These are phyloP conservation scores for Coix lacrymajobi DNA, from an alignment of 176 grass and related monocot genomes.

Conservation along the genomic window DNA sequence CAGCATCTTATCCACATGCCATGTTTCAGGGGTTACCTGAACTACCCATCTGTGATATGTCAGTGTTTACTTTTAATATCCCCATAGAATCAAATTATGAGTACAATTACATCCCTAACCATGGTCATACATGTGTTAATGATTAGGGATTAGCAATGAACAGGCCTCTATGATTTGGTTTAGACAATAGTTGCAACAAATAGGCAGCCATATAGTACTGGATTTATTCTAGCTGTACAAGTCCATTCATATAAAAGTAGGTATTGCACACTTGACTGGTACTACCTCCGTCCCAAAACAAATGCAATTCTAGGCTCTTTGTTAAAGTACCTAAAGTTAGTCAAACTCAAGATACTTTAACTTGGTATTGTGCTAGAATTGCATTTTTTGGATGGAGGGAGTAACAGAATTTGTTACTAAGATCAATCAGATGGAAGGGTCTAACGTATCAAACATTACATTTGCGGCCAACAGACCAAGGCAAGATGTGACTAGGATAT, in stretches of 20 bases:
- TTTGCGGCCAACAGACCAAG: not conserved
- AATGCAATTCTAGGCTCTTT: not conserved
- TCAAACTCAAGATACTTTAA: not conserved
- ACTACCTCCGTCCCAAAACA: not conserved
- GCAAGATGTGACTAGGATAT: constrained; percentile 35
- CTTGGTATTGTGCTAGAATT: not conserved
- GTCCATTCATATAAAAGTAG: not conserved
- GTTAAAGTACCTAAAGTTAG: not conserved
- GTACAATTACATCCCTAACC: not conserved
- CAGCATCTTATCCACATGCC: not conserved
- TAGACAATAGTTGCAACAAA: not conserved
- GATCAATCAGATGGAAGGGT: constrained; percentile 2
- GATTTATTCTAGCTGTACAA: not conserved
- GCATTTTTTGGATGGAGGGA: not conserved
- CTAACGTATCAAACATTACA: constrained; percentile 35
- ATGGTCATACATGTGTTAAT: not conserved
- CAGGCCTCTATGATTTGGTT: not conserved
- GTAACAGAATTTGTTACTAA: not conserved
- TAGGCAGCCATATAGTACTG: not conserved
- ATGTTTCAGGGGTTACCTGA: not conserved
- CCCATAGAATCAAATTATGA: not conserved
- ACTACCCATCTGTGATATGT: not conserved
- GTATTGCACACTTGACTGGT: not conserved
- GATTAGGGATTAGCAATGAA: not conserved
- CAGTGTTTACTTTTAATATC: not conserved